phyloP scores from a whole-genome alignment of 805 yeast species.

The Ogataea degrootiae region DNA sequence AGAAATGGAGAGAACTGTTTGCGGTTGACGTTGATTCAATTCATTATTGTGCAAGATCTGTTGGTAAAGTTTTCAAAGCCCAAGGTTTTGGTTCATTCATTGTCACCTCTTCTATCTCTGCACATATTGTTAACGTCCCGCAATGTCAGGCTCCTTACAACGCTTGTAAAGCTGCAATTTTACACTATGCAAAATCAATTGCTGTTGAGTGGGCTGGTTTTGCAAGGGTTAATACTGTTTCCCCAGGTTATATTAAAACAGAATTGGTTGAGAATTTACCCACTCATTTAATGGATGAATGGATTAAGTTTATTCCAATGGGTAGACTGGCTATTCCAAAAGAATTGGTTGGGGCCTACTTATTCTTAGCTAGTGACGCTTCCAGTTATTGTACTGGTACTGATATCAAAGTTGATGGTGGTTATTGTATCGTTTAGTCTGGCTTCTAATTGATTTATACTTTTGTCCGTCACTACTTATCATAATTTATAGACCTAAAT shows the following conservation, averaged over 20 bases:
- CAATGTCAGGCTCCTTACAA: slow-evolving; percentile 84
- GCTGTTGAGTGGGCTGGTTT: slow-evolving; percentile 89
- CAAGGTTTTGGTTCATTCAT: slow-evolving; percentile 77
- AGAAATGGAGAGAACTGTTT: slow-evolving; percentile 68
- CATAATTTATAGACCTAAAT: too few species aligned
- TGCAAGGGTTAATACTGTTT: slow-evolving; percentile 77
- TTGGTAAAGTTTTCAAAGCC: slow-evolving; percentile 67
- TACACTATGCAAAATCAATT: slow-evolving; percentile 70
- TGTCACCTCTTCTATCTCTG: slow-evolving; percentile 87
- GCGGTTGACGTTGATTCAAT: slow-evolving; percentile 76
- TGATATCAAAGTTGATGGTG: slow-evolving; percentile 77
- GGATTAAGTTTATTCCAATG: slow-evolving; percentile 55
- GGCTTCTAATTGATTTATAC: neutral
- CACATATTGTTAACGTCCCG: slow-evolving; percentile 81
- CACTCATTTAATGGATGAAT: slow-evolving; percentile 38
- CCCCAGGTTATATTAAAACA: slow-evolving; percentile 84
- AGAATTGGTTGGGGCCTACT: slow-evolving; percentile 75
- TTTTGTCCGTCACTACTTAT: neutral
- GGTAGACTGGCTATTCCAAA: slow-evolving; percentile 73
- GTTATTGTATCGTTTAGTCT: slow-evolving; percentile 49
- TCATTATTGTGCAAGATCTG: slow-evolving; percentile 70
- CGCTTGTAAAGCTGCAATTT: slow-evolving; percentile 79
- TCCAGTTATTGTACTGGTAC: slow-evolving; percentile 76
- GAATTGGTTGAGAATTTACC: slow-evolving; percentile 53
- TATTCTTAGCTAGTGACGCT: slow-evolving; percentile 78